Percentiles rank a stretch among this genome's conserved stretches.
phyloP scores from a whole-genome alignment of 495 filamentous ascomycete species.

The Aspergillus sclerotioniger region DNA sequence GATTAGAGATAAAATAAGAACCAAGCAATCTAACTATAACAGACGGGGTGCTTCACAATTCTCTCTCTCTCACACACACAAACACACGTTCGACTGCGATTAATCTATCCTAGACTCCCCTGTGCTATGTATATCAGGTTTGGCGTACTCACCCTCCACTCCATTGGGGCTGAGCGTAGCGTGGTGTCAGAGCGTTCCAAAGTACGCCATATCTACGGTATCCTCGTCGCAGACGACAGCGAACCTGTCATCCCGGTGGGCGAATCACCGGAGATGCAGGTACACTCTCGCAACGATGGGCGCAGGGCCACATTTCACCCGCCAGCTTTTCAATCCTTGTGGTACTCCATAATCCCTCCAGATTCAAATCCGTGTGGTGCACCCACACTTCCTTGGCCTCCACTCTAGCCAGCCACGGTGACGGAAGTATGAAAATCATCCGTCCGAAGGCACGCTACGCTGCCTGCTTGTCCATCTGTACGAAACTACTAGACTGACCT shows the following conservation, averaged over 20 bases:
- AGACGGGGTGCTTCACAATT: not conserved
- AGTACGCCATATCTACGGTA: not conserved
- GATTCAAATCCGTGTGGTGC: not conserved
- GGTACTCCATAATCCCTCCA: not conserved
- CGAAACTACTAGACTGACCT: constrained; percentile 8
- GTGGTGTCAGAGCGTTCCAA: not conserved
- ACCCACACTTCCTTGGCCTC: not conserved
- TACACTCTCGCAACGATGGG: not conserved
- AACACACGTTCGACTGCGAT: not conserved
- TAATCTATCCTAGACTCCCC: not conserved
- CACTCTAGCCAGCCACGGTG: constrained; percentile 13
- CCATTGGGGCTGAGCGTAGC: not conserved
- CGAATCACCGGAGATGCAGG: not conserved
- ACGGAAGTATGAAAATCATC: constrained; percentile 12
- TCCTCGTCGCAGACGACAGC: not conserved
- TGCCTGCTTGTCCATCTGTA: not conserved
- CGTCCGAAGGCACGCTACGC: constrained; percentile 4
- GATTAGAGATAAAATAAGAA: not conserved
- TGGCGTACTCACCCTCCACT: not conserved
- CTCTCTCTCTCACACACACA: not conserved
- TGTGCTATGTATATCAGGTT: not conserved
- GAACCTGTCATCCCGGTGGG: not conserved
- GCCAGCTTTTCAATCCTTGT: not conserved
- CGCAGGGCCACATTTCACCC: not conserved
- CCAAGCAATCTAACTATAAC: not conserved